These are phyloP conservation scores for Penicillium ochrochloron DNA, from an alignment of 495 filamentous ascomycete genomes.

Conservation along the genomic window DNA sequence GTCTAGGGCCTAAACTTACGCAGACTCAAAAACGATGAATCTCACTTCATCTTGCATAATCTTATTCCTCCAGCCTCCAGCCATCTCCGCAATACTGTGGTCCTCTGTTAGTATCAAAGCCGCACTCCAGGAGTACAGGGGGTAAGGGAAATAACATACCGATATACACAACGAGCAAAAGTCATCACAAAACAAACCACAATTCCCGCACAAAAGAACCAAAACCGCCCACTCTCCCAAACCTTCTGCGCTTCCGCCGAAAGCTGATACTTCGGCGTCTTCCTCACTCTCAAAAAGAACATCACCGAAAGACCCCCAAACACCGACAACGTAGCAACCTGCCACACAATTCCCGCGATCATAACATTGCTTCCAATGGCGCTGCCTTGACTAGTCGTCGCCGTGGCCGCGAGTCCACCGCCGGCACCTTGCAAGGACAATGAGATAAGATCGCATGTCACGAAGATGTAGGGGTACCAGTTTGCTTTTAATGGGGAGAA, in stretches of 20 bases:
- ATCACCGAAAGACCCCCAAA: not conserved
- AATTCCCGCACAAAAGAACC: not conserved
- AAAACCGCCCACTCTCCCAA: not conserved
- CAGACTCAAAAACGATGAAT: constrained; percentile 5
- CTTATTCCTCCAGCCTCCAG: not conserved
- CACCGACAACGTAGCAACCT: not conserved
- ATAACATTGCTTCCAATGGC: not conserved
- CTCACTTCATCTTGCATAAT: not conserved
- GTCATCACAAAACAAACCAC: not conserved
- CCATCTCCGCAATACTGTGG: not conserved
- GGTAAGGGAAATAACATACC: not conserved
- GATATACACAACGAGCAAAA: not conserved
- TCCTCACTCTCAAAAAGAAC: not conserved
- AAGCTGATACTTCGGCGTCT: not conserved
- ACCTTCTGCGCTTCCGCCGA: not conserved
- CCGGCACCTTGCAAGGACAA: not conserved
- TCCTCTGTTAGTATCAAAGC: not conserved
- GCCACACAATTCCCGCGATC: not conserved
- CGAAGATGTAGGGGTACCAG: constrained; percentile 1
- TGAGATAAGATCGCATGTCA: not conserved
- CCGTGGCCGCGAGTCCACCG: not conserved
- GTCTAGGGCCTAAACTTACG: not conserved
- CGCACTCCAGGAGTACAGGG: not conserved
- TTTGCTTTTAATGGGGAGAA: not conserved
- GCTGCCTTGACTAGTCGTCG: not conserved